Percentiles rank a stretch among this genome's conserved stretches.
These are phyloP conservation scores for Xylariaceae sp. DNA, from an alignment of 2,329 filamentous ascomycete species.

Conservation along the genomic window DNA sequence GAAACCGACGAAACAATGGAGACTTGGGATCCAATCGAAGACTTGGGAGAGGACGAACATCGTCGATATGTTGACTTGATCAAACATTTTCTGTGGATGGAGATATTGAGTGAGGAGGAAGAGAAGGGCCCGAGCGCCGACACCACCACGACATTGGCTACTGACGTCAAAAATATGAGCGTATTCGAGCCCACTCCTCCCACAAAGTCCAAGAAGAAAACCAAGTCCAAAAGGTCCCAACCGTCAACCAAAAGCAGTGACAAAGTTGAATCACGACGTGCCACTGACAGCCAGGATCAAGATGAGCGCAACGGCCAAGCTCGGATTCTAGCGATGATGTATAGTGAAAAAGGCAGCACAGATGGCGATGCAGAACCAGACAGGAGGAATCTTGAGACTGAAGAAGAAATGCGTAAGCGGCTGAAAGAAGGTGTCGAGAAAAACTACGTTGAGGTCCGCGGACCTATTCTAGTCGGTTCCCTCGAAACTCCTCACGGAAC, in stretches of 20 bases:
- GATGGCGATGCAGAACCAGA: conserved; percentile 25
- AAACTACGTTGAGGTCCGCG: conserved; percentile 31
- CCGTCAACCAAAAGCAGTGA: neutral
- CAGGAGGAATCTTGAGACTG: conserved; percentile 43
- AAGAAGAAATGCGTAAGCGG: conserved; percentile 37
- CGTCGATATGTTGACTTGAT: conserved; percentile 44
- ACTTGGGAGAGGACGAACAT: conserved; percentile 43
- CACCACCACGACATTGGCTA: neutral
- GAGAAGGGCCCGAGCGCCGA: conserved; percentile 1
- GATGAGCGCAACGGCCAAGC: conserved; percentile 13
- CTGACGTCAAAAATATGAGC: conserved; percentile 2
- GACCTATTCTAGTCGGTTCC: conserved; percentile 34
- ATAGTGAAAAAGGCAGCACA: neutral
- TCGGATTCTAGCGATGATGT: conserved; percentile 20
- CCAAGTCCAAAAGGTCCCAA: conserved; percentile 21
- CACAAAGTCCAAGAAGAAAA: conserved; percentile 35
- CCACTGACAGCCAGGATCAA: neutral
- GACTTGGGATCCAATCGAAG: conserved; percentile 48
- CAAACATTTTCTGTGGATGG: conserved; percentile 44
- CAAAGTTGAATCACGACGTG: too few relatives aligned
- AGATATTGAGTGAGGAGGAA: conserved; percentile 20
- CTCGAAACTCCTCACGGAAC: conserved; percentile 30
- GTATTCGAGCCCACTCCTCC: conserved; percentile 21
- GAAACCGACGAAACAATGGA: conserved; percentile 36
- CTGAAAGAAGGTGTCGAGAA: conserved; percentile 38